Evolutionary conservation across 1,284 basidiomycete genomes (phyloP).

Genomic region (Trametes pubescens): DNA sequence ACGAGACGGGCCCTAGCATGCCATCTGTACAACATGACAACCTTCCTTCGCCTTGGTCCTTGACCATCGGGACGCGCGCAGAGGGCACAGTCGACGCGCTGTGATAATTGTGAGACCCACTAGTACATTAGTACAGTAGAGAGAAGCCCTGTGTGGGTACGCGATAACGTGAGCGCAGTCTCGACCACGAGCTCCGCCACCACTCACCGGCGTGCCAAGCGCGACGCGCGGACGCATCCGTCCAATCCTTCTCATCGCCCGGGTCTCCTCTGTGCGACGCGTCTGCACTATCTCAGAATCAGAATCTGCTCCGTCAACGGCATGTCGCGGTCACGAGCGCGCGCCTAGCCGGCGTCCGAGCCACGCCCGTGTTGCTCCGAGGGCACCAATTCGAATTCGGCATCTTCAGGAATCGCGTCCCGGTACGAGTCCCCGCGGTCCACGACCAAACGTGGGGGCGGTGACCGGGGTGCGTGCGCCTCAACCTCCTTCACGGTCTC

Average conservation of each 20-base stretch:
- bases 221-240: conserved; percentile 12
- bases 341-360: conserved; percentile 23
- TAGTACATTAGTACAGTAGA: conserved; percentile 33
- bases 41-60: not conserved
- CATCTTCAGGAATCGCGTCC: conserved; percentile 32
- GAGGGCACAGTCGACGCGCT: not conserved
- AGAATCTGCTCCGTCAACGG: too few species aligned
- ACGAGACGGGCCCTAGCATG: conserved; percentile 17
- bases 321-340: not conserved
- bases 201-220: conserved; percentile 32
- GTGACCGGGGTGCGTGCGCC: conserved; percentile 33
- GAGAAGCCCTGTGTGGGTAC: conserved; percentile 25
- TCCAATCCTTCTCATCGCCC: conserved; percentile 26
- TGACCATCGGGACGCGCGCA: not conserved
- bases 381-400: conserved; percentile 41
- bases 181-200: conserved; percentile 11
- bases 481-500: conserved; percentile 71
- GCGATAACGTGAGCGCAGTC: conserved; percentile 25
- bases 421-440: conserved; percentile 25
- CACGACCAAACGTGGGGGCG: conserved; percentile 18
- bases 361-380: conserved; percentile 23
- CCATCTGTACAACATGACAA: not conserved
- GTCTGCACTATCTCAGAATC: too few species aligned
- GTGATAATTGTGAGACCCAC: conserved; percentile 22
- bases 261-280: conserved; percentile 1